Evolutionary conservation across 257 asterid species (phyloP).

Genomic region (Hygrophila difformis): DNA sequence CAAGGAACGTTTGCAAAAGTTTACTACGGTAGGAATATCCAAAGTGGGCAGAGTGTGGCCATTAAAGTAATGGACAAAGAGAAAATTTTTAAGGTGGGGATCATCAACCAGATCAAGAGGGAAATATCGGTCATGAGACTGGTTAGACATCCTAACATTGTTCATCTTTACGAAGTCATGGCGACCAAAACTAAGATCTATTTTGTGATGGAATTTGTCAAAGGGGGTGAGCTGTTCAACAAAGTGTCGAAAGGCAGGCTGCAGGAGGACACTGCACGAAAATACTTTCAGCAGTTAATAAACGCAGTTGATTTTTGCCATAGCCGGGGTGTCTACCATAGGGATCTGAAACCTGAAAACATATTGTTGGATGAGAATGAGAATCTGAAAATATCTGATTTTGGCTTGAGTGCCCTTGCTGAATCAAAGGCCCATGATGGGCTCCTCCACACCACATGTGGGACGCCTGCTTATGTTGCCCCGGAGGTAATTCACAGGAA

Average conservation of each 20-base stretch:
- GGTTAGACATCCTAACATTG: conserved; percentile 61
- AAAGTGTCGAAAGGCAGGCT: conserved; percentile 68
- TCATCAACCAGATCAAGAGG: conserved; percentile 62
- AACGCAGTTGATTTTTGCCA: conserved; percentile 86
- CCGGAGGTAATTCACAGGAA: conserved; percentile 77
- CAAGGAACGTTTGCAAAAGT: conserved; percentile 93
- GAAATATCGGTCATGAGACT: conserved; percentile 73
- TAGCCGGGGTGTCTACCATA: conserved; percentile 77
- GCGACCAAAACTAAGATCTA: conserved; percentile 86
- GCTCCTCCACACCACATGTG: conserved; percentile 84
- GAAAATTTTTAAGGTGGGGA: conserved; percentile 53
- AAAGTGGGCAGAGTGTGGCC: conserved; percentile 69
- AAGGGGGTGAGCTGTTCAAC: conserved; percentile 87
- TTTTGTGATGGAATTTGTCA: conserved; percentile 69
- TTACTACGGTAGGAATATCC: conserved; percentile 50
- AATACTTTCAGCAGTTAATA: conserved; percentile 63
- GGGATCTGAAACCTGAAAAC: conserved; percentile 83
- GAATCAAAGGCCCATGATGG: conserved; percentile 74
- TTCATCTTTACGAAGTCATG: conserved; percentile 80
- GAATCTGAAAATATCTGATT: conserved; percentile 70
- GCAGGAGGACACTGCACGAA: conserved; percentile 52
- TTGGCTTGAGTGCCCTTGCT: conserved; percentile 76
- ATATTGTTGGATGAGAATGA: conserved; percentile 74
- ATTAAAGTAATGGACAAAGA: conserved; percentile 81
- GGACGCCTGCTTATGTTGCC: conserved; percentile 93